Percentiles rank a stretch among this genome's conserved stretches.
These are phyloP conservation scores for Ustilaginoidea virens DNA, from an alignment of 2,329 filamentous ascomycete genomes.

Conservation along the genomic window DNA sequence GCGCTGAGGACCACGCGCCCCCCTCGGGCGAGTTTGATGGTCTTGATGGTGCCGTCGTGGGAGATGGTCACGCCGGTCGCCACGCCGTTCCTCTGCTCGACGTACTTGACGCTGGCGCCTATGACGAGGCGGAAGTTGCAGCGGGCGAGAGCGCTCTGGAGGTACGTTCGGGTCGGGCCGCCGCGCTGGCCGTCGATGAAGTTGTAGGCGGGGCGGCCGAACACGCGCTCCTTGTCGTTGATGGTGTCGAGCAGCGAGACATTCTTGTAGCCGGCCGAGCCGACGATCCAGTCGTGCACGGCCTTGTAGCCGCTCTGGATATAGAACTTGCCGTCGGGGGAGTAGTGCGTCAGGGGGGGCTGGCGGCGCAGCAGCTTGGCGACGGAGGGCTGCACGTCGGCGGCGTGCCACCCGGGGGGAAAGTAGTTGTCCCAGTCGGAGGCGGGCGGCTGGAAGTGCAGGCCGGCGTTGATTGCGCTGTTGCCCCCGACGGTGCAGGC, in stretches of 20 bases:
- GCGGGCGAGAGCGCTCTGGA: slow-evolving; percentile 26
- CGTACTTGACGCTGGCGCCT: slow-evolving; percentile 25
- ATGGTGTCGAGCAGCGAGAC: slow-evolving; percentile 29
- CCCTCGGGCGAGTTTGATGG: slow-evolving; percentile 12
- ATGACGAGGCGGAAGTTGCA: slow-evolving; percentile 28
- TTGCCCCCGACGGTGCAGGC: slow-evolving; percentile 36
- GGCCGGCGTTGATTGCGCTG: slow-evolving; percentile 36
- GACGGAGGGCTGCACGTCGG: slow-evolving; percentile 30
- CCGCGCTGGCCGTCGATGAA: slow-evolving; percentile 33
- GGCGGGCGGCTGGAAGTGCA: slow-evolving; percentile 36
- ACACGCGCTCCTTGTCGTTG: slow-evolving; percentile 29
- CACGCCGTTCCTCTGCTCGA: slow-evolving; percentile 22
- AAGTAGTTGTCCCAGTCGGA: slow-evolving; percentile 36
- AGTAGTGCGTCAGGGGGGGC: slow-evolving; percentile 26
- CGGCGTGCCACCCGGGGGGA: slow-evolving; percentile 33
- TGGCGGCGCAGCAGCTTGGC: slow-evolving; percentile 26
- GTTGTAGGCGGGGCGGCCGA: slow-evolving; percentile 31
- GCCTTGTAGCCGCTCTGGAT: slow-evolving; percentile 30
- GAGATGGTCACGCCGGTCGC: slow-evolving; percentile 26
- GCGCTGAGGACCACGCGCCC: slow-evolving; percentile 23
- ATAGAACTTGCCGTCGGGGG: slow-evolving; percentile 27
- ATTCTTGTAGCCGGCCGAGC: slow-evolving; percentile 28
- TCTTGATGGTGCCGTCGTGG: slow-evolving; percentile 14
- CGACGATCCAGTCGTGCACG: slow-evolving; percentile 33
- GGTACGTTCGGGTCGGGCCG: slow-evolving; percentile 31